Percentiles rank a stretch among this genome's conserved stretches.
Conservation (phyloP, 495 filamentous ascomycete species). For the Talaromyces liani region DNA sequence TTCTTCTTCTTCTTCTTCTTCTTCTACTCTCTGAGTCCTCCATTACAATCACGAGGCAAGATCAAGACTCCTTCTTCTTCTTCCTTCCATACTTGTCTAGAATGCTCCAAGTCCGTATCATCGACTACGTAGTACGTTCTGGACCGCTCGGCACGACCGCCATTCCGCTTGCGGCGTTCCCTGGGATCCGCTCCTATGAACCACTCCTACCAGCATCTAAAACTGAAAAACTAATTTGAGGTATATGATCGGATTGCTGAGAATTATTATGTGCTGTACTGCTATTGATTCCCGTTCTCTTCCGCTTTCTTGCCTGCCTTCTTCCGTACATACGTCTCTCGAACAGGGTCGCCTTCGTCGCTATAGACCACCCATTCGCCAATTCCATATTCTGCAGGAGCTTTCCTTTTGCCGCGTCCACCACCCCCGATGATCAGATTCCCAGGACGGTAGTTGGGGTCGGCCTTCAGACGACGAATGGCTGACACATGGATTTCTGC, state of each 20-base stretch:
- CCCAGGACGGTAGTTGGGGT: slow-evolving; percentile 64
- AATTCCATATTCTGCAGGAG: slow-evolving; percentile 55
- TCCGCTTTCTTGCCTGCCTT: not conserved
- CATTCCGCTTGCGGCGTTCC: not conserved
- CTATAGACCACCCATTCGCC: slow-evolving; percentile 65
- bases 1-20: not conserved
- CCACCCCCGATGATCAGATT: slow-evolving; percentile 79
- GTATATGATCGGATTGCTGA: not conserved
- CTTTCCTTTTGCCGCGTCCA: slow-evolving; percentile 57
- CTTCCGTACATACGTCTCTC: slow-evolving; percentile 52
- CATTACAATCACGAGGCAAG: not conserved
- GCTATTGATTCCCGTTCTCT: slow-evolving; percentile 15
- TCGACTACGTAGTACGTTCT: not conserved
- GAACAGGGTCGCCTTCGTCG: slow-evolving; percentile 56
- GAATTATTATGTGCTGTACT: not conserved
- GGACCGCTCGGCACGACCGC: not conserved
- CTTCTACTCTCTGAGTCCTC: not conserved
- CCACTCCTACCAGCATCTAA: not conserved
- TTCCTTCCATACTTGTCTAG: not conserved
- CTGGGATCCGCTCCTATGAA: not conserved
- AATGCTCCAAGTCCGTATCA: not conserved
- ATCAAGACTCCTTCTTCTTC: not conserved
- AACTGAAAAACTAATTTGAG: not conserved
- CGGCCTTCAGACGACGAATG: slow-evolving; percentile 60
- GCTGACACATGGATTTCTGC: slow-evolving; percentile 68